Percentiles rank a stretch among this genome's conserved stretches.
Conservation (phyloP, 2,329 filamentous ascomycete species). For the Davidsoniella eucalypti region DNA sequence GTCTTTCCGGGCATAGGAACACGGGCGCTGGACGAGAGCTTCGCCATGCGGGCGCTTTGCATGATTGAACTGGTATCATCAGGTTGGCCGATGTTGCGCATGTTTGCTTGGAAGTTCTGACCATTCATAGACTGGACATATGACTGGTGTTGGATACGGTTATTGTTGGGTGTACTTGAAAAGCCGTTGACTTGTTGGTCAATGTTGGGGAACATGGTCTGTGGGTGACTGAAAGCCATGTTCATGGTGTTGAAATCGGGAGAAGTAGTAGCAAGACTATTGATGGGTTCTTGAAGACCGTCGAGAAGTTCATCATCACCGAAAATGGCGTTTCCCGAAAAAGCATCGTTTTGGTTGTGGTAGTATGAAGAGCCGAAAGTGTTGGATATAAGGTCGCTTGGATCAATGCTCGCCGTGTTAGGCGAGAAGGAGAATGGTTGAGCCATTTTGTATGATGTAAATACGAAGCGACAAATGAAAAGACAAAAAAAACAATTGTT, state of each 20-base stretch:
- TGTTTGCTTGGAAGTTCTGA: conserved; percentile 51
- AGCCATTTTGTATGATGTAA: conserved; percentile 2
- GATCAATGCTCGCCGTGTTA: conserved; percentile 7
- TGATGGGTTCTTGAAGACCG: conserved; percentile 38
- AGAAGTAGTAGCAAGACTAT: conserved; percentile 36
- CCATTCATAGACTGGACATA: conserved; percentile 68
- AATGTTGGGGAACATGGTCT: conserved; percentile 22
- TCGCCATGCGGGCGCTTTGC: conserved; percentile 1
- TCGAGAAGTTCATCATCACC: conserved; percentile 82
- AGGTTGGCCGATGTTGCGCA: conserved; percentile 33
- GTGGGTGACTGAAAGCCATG: conserved; percentile 36
- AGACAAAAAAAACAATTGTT: background rate
- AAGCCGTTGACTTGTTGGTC: conserved; percentile 62
- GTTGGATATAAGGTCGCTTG: conserved; percentile 4
- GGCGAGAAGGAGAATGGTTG: conserved; percentile 10
- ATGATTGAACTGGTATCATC: conserved; percentile 31
- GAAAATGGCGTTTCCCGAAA: conserved; percentile 63
- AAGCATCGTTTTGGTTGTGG: conserved; percentile 34
- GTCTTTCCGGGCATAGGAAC: conserved; percentile 22
- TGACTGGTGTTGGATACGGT: conserved; percentile 56
- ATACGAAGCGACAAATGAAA: no score
- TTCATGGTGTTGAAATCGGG: conserved; percentile 41
- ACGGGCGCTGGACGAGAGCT: conserved; percentile 1
- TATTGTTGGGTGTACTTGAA: conserved; percentile 85
- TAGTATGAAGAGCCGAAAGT: conserved; percentile 10